phyloP scores from a whole-genome alignment of 371 early-diverging fungal species.

The Mucor indicus region DNA sequence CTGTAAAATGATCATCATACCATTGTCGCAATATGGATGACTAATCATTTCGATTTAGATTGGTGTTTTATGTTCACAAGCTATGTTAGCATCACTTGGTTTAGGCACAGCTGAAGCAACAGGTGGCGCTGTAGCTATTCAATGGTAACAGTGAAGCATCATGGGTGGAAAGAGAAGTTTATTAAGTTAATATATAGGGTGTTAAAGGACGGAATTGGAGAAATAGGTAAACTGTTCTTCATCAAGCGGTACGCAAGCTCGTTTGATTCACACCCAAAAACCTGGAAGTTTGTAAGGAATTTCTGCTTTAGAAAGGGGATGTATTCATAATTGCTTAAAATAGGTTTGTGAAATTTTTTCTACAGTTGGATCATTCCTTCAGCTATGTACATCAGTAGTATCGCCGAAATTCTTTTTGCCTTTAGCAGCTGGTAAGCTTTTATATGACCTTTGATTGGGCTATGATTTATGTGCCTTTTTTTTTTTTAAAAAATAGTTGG shows the following conservation, averaged over 20 bases:
- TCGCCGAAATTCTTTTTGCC: slow-evolving; percentile 54
- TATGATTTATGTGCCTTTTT: too few relatives aligned
- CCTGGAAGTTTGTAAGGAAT: slow-evolving; percentile 71
- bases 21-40: neutral
- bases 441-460: neutral
- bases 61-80: slow-evolving; percentile 69
- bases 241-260: slow-evolving; percentile 67
- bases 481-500: slow-evolving; percentile 28
- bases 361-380: slow-evolving; percentile 55
- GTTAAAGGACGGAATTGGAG: slow-evolving; percentile 69
- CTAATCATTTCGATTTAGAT: slow-evolving; percentile 32
- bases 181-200: slow-evolving; percentile 30
- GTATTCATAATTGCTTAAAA: neutral
- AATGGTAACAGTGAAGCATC: slow-evolving; percentile 41
- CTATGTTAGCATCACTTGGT: slow-evolving; percentile 67
- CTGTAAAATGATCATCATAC: slow-evolving; percentile 31
- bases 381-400: slow-evolving; percentile 57
- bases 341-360: slow-evolving; percentile 52
- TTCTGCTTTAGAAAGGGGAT: slow-evolving; percentile 1
- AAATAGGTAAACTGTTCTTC: slow-evolving; percentile 72
- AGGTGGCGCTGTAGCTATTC: slow-evolving; percentile 70
- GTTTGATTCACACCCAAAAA: slow-evolving; percentile 74
- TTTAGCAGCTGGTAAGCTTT: slow-evolving; percentile 48
- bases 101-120: slow-evolving; percentile 54
- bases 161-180: too few relatives aligned